Evolutionary conservation across 1,284 basidiomycete genomes (phyloP).

Genomic region (Sphaerobolus stellatus): DNA sequence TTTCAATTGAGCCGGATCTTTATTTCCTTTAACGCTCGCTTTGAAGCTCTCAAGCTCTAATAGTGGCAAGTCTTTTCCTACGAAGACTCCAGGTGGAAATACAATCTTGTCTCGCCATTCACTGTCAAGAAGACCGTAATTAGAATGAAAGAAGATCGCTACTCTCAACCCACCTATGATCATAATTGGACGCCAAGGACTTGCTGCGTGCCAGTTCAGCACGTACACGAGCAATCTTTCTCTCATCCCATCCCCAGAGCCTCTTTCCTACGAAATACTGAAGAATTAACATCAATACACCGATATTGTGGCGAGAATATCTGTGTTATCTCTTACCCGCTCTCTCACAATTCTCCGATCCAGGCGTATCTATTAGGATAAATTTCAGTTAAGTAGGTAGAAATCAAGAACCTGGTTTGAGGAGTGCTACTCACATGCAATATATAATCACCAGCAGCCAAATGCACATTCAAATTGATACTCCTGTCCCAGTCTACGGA

Average conservation of each 20-base stretch:
- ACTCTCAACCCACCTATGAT: conserved; percentile 36
- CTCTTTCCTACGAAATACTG: conserved; percentile 23
- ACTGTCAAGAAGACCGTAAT: conserved; percentile 18
- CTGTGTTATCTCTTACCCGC: conserved; percentile 12
- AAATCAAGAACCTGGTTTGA: background rate
- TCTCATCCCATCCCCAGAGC: conserved; percentile 32
- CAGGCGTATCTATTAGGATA: conserved; percentile 36
- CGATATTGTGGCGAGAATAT: background rate
- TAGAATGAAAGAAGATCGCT: background rate
- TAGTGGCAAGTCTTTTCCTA: conserved; percentile 38
- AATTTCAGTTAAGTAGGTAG: background rate
- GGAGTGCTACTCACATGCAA: conserved; percentile 43
- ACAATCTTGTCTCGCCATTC: conserved; percentile 28
- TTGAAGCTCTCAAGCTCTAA: conserved; percentile 25
- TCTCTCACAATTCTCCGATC: conserved; percentile 30
- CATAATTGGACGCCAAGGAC: conserved; percentile 48
- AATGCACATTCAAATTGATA: conserved; percentile 39
- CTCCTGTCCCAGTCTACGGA: conserved; percentile 36
- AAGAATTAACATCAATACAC: no score
- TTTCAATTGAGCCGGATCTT: no score
- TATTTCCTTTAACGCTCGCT: background rate
- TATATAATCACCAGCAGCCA: conserved; percentile 51
- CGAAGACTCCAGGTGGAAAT: conserved; percentile 33
- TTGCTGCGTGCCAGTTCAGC: conserved; percentile 43
- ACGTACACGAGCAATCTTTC: conserved; percentile 36